Evolutionary conservation across 768 basidiomycete genomes (phyloP).

Genomic region (Hebeloma cylindrosporum): DNA sequence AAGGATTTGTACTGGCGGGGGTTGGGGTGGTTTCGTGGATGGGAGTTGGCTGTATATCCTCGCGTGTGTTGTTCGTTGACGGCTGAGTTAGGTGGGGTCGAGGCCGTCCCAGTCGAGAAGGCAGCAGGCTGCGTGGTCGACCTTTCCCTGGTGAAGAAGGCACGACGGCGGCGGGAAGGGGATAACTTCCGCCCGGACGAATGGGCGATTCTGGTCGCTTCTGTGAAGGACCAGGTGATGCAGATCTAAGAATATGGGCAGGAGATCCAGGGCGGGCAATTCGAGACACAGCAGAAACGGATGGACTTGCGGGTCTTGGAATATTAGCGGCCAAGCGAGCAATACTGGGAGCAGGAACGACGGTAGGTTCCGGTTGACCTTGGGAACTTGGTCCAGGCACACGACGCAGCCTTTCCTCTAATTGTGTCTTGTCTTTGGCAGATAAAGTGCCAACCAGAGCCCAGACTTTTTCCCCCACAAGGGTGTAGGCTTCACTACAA

Average conservation of each 20-base stretch:
- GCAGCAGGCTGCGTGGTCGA: constrained; percentile 68
- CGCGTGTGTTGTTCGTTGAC: constrained; percentile 10
- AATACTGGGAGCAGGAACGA: constrained; percentile 45
- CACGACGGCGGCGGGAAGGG: constrained; percentile 24
- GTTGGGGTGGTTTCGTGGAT: constrained; percentile 10
- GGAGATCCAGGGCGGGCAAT: constrained; percentile 51
- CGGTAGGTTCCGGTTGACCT: constrained; percentile 42
- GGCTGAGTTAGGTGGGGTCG: constrained; percentile 46
- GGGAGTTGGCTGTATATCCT: constrained; percentile 26
- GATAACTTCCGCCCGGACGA: constrained; percentile 27
- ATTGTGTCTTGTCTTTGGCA: constrained; percentile 87
- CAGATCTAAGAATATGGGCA: constrained; percentile 36
- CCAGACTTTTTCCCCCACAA: constrained; percentile 88
- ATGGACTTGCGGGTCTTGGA: constrained; percentile 36
- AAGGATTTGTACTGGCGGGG: constrained; percentile 4
- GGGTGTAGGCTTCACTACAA: constrained; percentile 73
- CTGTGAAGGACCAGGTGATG: constrained; percentile 40
- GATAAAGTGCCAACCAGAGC: constrained; percentile 69
- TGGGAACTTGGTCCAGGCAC: constrained; percentile 65
- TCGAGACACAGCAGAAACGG: constrained; percentile 30
- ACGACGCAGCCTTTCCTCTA: constrained; percentile 86
- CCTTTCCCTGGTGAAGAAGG: constrained; percentile 46
- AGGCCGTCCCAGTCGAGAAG: constrained; percentile 73
- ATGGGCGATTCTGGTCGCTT: constrained; percentile 45
- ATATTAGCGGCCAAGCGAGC: constrained; percentile 43